Evolutionary conservation across 2,329 filamentous ascomycete species (phyloP), one percentile per base, ranked within the genome.

Genomic region (Arthrobotrys conoides): DNA sequence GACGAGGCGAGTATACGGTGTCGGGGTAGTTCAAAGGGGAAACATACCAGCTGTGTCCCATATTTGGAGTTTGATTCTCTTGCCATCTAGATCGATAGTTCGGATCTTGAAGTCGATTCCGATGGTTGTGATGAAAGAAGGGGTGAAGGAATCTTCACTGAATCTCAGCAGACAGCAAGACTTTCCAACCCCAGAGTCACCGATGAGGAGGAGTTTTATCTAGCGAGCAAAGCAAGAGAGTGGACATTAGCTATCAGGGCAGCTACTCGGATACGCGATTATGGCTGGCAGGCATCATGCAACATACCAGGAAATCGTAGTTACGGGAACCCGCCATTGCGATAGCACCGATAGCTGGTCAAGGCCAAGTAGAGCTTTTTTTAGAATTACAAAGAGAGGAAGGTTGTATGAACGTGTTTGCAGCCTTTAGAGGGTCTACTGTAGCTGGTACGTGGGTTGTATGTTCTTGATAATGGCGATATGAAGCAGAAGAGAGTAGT

Each of bases 31-130:
- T 48, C 18, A 22, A 24, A 20, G 9, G 53, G 51, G 53, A 55
- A 76, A 76, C 72, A 48, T 80, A 82, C 82, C 96, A 68, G 96
- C 96, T 27, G 96, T 99, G 84, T 99, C 96, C 96, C 96, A 99
- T 86, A 99, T 99, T 88, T 99, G 96, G 84, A 99, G 87, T 89
- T 99, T 99, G 83, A 99, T 96, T 80, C 95, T 90, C 90, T 99
- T 99, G 85, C 95, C 95, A 86, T 99, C 96, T 82, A 99, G 89
- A 87, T 99, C 96, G 87, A 99, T 99, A 81, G 96, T 99, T 82
- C 96, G 90, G 85, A 99, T 99, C 89, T 99, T 99, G 88, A 99
- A 99, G 87, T 99, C 96, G 87, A 99, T 98, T 82, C 96, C 96
- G 86, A 99, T 99, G 80, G 96, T 99, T 80, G 94, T 97, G 88